Base-by-base conservation (phyloP, 2,329 filamentous ascomycete species). In the Trichoderma koningii region DNA sequence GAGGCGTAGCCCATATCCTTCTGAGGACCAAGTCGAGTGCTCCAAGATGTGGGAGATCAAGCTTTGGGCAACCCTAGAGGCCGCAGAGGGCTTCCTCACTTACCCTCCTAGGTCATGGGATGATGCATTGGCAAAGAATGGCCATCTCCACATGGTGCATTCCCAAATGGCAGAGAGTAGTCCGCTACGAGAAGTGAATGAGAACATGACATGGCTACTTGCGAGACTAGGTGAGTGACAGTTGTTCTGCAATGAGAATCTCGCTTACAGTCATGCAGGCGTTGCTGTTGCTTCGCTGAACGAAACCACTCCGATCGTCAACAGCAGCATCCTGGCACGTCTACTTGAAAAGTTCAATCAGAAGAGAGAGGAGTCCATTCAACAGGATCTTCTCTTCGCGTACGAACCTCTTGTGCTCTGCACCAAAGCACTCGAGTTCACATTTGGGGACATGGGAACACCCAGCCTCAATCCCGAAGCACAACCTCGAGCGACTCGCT, bases 1-100 rank as follows among this genome's bases (percentile, higher is more conserved):
- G 12, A 12, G 2, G 3, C 38, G 17, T 44, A n/a, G n/a, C 7
- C 10, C 23, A 52, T 30, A 30, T 14, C 21, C 47, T 9, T 12
- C 17, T 4, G 23, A 61, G 7, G 12, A 44, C 21, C 4, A 15
- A 17, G 10, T 44, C 6, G 47, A 44, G 23, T 34, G 44, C 30
- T 28, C 57, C 1, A 44, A 44, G 17, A 19, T 28, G n/a, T 61
- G 57, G 57, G 57, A 61, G 21, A 47, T 44, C n/a, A 30, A 30
- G 2, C 57, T 61, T n/a, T 44, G 45, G 34, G 44, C 38, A 21
- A 26, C 52, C 15, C 21, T 61, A 7, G 28, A 10, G 9, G 38
- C n/a, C 7, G 21, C 57, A 10, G 15, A 28, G 23, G 17, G 17
- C 15, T 61, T 61, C 6, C 47, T 61, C 3, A 17, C 17, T 28